These are phyloP conservation scores for Quercus aquifolioides DNA, from an alignment of 306 rosid species.

Conservation along the genomic window DNA sequence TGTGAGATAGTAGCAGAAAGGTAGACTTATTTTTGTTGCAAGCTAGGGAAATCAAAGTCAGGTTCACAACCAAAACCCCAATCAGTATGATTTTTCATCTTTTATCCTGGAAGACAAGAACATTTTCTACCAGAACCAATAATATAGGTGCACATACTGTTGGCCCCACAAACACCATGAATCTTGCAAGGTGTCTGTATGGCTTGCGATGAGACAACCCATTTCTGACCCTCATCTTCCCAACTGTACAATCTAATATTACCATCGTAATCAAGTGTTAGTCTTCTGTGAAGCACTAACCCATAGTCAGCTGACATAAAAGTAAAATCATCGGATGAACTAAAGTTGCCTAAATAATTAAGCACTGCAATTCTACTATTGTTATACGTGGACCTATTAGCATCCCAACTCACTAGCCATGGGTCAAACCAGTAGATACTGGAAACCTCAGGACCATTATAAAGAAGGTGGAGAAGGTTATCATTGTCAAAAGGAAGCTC, in stretches of 20 bases:
- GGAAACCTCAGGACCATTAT: not conserved
- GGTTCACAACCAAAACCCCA: slow-evolving; percentile 55
- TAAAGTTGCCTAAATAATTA: too few relatives aligned
- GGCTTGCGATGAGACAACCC: slow-evolving; percentile 51
- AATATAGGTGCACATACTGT: too few relatives aligned
- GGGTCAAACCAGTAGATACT: not conserved
- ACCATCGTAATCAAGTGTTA: not conserved
- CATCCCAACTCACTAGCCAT: not conserved
- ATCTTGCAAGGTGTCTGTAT: not conserved
- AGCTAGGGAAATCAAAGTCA: slow-evolving; percentile 21
- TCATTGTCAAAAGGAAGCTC: not conserved
- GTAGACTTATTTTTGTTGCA: slow-evolving; percentile 14
- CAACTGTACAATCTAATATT: not conserved
- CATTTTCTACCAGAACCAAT: too few relatives aligned
- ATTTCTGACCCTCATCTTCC: slow-evolving; percentile 2
- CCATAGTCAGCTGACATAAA: not conserved
- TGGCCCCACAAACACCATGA: too few relatives aligned
- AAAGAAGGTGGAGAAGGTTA: not conserved
- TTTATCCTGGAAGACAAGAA: too few relatives aligned
- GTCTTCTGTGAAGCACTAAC: not conserved
- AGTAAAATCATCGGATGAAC: too few relatives aligned
- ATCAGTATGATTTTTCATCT: slow-evolving; percentile 23
- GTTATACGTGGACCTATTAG: not conserved
- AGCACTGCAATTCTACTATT: too few relatives aligned
- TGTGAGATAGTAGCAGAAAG: slow-evolving; percentile 31